phyloP scores from a whole-genome alignment of 345 rosid genomes.

The Raphanus raphanistrum region DNA sequence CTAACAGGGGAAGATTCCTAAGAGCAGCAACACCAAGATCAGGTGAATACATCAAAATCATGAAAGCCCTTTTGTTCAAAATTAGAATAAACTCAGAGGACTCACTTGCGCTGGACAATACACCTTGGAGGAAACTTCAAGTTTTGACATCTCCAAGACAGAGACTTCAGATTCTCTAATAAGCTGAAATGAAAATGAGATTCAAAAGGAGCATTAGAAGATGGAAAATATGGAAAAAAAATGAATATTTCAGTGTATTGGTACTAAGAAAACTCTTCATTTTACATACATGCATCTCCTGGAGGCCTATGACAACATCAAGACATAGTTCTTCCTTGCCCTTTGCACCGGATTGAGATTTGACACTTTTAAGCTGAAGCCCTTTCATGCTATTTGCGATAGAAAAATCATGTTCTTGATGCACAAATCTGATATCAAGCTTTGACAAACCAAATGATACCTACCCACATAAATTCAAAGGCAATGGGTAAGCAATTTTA shows the following conservation, averaged over 20 bases:
- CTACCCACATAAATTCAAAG: slow-evolving; percentile 47
- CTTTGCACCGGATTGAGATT: slow-evolving; percentile 66
- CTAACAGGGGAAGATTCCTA: slow-evolving; percentile 72
- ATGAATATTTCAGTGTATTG: background rate
- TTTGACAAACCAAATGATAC: slow-evolving; percentile 71
- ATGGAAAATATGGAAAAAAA: slow-evolving; percentile 22
- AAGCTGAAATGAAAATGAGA: slow-evolving; percentile 61
- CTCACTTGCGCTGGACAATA: slow-evolving; percentile 78
- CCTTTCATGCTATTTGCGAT: slow-evolving; percentile 79
- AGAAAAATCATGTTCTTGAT: slow-evolving; percentile 61
- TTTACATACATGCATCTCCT: slow-evolving; percentile 78
- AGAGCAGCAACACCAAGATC: slow-evolving; percentile 30
- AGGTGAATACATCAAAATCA: background rate
- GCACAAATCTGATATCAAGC: slow-evolving; percentile 73
- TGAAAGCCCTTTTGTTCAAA: too few species aligned
- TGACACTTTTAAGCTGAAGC: slow-evolving; percentile 61
- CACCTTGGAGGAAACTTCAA: slow-evolving; percentile 62
- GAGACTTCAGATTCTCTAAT: slow-evolving; percentile 80
- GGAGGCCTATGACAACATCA: slow-evolving; percentile 73
- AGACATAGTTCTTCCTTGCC: slow-evolving; percentile 74
- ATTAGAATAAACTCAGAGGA: slow-evolving; percentile 10
- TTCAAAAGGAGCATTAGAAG: slow-evolving; percentile 12
- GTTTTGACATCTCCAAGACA: slow-evolving; percentile 75
- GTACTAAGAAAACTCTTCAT: slow-evolving; percentile 1
- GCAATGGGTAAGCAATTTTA: slow-evolving; percentile 12